phyloP scores from a whole-genome alignment of 2,329 filamentous ascomycete genomes.

The Chaetomium sp. region DNA sequence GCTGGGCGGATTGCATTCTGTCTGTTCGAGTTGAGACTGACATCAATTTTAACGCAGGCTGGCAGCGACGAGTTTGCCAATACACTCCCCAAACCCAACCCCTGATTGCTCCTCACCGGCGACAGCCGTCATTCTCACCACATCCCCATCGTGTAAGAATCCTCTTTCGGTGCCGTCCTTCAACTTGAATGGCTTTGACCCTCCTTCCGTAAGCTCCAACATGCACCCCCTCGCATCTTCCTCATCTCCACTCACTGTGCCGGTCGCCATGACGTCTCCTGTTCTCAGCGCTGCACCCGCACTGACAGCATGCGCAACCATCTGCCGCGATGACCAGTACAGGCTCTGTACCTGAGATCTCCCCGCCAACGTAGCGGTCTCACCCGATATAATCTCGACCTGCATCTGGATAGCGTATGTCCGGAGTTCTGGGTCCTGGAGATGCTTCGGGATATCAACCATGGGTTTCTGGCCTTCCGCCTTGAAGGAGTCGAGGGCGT shows the following conservation, averaged over 20 bases:
- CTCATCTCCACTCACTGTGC: slow-evolving; percentile 12
- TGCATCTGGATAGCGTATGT: slow-evolving; percentile 18
- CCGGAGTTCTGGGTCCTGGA: neutral
- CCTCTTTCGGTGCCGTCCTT: neutral
- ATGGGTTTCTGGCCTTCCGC: neutral
- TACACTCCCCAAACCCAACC: slow-evolving; percentile 14
- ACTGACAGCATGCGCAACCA: slow-evolving; percentile 15
- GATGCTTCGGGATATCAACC: neutral
- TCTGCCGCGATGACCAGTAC: slow-evolving; percentile 17
- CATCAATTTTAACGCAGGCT: neutral
- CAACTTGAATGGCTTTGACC: neutral
- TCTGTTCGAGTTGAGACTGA: accelerated
- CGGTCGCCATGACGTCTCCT: slow-evolving; percentile 13
- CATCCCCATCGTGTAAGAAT: slow-evolving; percentile 9
- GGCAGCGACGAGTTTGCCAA: slow-evolving; percentile 3
- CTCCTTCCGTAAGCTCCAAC: slow-evolving; percentile 13
- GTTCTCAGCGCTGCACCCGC: slow-evolving; percentile 3
- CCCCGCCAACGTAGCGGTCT: neutral
- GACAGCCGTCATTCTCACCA: slow-evolving; percentile 16
- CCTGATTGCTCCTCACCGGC: slow-evolving; percentile 13
- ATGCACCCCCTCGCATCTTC: slow-evolving; percentile 4
- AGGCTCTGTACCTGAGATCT: slow-evolving; percentile 6
- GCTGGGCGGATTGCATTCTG: neutral
- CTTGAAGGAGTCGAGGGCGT: slow-evolving; percentile 8
- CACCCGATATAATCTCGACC: slow-evolving; percentile 5